These are phyloP conservation scores for Gautieria morchelliformis DNA, from an alignment of 768 basidiomycete species.

Conservation along the genomic window DNA sequence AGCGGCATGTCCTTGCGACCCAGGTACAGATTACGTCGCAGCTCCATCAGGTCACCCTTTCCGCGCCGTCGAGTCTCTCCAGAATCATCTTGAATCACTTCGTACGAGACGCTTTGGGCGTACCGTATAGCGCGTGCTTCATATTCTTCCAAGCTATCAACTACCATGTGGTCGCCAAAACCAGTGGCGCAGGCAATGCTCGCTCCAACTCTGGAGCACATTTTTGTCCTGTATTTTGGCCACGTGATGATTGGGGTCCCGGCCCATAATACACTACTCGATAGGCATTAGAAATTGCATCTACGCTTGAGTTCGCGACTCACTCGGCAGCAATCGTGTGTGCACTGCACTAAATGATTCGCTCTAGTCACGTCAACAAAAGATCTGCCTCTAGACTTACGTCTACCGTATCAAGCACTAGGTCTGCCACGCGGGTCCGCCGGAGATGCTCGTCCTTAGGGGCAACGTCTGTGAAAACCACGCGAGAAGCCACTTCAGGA, in stretches of 20 bases:
- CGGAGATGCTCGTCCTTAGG: conserved; percentile 36
- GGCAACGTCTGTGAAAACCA: conserved; percentile 40
- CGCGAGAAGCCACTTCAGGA: conserved; percentile 33
- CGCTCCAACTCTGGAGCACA: conserved; percentile 42
- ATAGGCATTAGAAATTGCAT: background rate
- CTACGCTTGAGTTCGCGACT: conserved; percentile 12
- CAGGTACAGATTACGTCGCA: conserved; percentile 34
- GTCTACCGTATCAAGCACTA: conserved; percentile 45
- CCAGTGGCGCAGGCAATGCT: conserved; percentile 40
- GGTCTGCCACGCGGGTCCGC: conserved; percentile 37
- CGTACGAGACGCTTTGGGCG: conserved; percentile 22
- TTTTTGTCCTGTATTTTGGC: conserved; percentile 36
- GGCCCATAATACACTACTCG: conserved; percentile 37
- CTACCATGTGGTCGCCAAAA: conserved; percentile 38
- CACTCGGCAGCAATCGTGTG: conserved; percentile 44
- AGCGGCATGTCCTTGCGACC: conserved; percentile 32
- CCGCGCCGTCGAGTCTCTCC: conserved; percentile 15
- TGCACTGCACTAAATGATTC: conserved; percentile 34
- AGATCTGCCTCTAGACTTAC: conserved; percentile 17
- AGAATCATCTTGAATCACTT: conserved; percentile 9
- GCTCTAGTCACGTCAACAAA: background rate
- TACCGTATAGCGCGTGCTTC: conserved; percentile 35
- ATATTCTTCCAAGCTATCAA: conserved; percentile 32
- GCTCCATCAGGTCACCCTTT: conserved; percentile 27
- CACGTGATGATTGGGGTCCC: conserved; percentile 42